Conservation (phyloP, 331 rosid genomes). For the Spiraea crenata region DNA sequence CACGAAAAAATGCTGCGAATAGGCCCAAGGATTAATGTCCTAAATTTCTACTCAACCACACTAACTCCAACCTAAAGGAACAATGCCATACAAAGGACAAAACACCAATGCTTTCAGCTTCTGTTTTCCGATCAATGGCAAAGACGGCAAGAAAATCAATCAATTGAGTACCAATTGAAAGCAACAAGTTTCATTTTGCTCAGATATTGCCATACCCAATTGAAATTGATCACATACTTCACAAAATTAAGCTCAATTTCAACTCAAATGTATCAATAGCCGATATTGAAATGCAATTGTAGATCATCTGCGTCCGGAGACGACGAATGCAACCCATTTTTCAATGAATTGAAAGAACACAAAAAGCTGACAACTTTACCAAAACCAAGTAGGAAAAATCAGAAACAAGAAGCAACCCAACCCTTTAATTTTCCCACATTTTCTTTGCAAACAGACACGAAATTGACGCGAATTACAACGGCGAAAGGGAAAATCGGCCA, state of each 20-base stretch:
- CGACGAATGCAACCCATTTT: too few relatives aligned
- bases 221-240: neutral
- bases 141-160: neutral
- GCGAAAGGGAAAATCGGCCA: neutral
- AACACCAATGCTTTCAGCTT: neutral
- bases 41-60: neutral
- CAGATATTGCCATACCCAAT: neutral
- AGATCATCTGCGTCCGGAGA: too few relatives aligned
- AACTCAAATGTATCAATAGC: too few relatives aligned
- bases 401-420: neutral
- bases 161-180: neutral
- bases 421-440: neutral
- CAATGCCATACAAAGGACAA: neutral
- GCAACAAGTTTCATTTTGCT: neutral
- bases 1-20: neutral
- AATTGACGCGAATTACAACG: neutral
- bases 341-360: too few relatives aligned
- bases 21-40: constrained; percentile 1
- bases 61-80: neutral
- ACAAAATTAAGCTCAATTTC: neutral
- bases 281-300: too few relatives aligned
- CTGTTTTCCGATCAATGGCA: neutral
- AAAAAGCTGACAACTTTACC: too few relatives aligned
- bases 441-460: neutral
- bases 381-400: neutral